Percentiles rank a stretch among this genome's conserved stretches.
These are phyloP conservation scores for Tulasnella sp. DNA, from an alignment of 768 basidiomycete genomes.

Conservation along the genomic window DNA sequence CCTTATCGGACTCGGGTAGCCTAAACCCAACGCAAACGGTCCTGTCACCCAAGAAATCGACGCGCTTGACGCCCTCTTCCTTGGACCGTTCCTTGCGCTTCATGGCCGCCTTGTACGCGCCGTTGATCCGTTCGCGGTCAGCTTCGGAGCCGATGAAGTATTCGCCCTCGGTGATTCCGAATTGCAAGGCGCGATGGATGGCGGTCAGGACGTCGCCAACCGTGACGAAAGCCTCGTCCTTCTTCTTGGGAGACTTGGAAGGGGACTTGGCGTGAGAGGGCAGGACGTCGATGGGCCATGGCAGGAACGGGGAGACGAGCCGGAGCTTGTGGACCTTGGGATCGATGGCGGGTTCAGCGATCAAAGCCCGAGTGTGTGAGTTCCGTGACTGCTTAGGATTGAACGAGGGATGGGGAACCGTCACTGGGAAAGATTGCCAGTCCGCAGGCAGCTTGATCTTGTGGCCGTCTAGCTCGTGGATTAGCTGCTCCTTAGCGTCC, in stretches of 20 bases:
- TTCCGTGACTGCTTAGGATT: background rate
- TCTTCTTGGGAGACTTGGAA: background rate
- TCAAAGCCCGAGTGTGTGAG: background rate
- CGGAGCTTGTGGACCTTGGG: background rate
- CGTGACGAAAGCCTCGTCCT: background rate
- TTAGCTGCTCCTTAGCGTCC: background rate
- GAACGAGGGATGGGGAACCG: background rate
- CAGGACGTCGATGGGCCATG: conserved; percentile 8
- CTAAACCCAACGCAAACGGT: background rate
- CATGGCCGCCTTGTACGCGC: background rate
- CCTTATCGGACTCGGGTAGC: background rate
- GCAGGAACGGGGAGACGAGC: background rate
- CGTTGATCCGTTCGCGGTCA: background rate
- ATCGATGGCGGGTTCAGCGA: background rate
- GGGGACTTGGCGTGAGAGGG: background rate
- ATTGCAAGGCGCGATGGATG: background rate
- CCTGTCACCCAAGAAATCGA: background rate
- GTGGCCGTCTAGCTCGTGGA: background rate
- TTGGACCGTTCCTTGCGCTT: background rate
- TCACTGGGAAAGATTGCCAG: background rate
- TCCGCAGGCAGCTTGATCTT: background rate
- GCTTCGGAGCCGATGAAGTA: background rate
- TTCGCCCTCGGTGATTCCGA: conserved; percentile 8
- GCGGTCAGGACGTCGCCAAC: background rate
- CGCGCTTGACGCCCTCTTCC: background rate